These are phyloP conservation scores for Geoglossum glabrum DNA, from an alignment of 495 filamentous ascomycete genomes.

Conservation along the genomic window DNA sequence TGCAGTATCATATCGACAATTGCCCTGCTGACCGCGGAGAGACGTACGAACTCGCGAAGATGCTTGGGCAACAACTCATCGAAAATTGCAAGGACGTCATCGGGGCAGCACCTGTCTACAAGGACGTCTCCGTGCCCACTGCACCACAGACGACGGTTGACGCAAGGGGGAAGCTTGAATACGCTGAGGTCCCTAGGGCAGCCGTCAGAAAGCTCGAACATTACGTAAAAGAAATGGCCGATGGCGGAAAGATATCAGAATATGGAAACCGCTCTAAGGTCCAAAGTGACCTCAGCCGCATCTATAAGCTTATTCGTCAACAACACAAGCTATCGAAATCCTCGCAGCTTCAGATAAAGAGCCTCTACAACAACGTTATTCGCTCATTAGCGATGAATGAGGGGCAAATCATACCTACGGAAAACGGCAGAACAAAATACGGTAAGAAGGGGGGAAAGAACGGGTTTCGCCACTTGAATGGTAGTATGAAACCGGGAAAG, in stretches of 20 bases:
- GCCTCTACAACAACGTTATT: conserved; percentile 78
- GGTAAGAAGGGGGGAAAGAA: conserved; percentile 44
- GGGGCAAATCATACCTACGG: conserved; percentile 79
- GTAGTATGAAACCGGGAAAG: conserved; percentile 53
- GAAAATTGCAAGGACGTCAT: conserved; percentile 94
- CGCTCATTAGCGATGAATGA: conserved; percentile 93
- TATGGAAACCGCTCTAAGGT: conserved; percentile 98
- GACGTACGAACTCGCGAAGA: conserved; percentile 90
- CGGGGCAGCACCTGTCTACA: conserved; percentile 64
- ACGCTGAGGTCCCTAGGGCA: conserved; percentile 67
- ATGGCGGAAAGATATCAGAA: conserved; percentile 92
- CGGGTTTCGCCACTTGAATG: conserved; percentile 26
- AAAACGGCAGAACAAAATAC: conserved; percentile 32
- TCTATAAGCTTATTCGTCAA: conserved; percentile 94
- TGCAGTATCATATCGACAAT: conserved; percentile 99
- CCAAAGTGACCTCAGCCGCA: conserved; percentile 77
- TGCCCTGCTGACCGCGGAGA: conserved; percentile 92
- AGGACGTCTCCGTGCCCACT: conserved; percentile 84
- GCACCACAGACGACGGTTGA: conserved; percentile 82
- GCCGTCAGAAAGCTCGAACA: conserved; percentile 95
- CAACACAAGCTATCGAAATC: conserved; percentile 92
- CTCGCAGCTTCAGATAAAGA: conserved; percentile 86
- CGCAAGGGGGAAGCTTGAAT: conserved; percentile 70
- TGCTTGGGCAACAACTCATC: conserved; percentile 85
- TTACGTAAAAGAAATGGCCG: conserved; percentile 97